Evolutionary conservation across 768 basidiomycete genomes (phyloP).

Genomic region (Filobasidium floriforme): DNA sequence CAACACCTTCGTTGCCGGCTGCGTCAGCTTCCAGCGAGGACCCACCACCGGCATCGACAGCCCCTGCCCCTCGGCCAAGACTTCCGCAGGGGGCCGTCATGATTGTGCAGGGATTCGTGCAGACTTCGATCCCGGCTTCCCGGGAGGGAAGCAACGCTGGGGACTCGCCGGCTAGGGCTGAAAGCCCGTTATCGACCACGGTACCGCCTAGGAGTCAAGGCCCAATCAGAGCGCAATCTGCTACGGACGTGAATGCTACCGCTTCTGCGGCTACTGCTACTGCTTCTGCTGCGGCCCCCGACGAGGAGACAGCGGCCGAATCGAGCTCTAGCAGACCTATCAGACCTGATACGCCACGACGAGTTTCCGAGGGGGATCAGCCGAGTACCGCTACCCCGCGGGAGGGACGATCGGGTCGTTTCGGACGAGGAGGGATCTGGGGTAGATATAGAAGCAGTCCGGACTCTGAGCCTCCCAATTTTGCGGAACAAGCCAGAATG

Average conservation of each 20-base stretch:
- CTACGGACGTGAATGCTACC: no score
- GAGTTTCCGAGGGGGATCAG: background rate
- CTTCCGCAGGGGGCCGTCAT: constrained; percentile 18
- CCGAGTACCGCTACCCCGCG: background rate
- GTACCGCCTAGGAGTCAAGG: no score
- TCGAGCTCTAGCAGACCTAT: background rate
- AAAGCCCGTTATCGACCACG: no score
- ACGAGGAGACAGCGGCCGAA: no score
- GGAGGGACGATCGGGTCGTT: background rate
- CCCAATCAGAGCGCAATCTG: no score
- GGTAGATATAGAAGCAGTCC: background rate
- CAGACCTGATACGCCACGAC: background rate
- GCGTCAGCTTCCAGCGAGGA: background rate
- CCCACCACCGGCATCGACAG: background rate
- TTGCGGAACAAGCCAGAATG: constrained; percentile 21
- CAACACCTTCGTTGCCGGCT: background rate
- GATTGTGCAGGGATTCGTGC: constrained; percentile 23
- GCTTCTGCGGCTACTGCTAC: no score
- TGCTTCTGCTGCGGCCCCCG: no score
- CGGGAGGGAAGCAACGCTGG: background rate
- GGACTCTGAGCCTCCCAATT: constrained; percentile 5
- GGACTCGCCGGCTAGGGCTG: no score
- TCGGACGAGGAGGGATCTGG: background rate
- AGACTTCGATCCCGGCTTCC: constrained; percentile 10
- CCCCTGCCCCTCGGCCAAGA: background rate